Evolutionary conservation across 2,329 filamentous ascomycete genomes (phyloP).

Genomic region (Stromatinia cepivora): DNA sequence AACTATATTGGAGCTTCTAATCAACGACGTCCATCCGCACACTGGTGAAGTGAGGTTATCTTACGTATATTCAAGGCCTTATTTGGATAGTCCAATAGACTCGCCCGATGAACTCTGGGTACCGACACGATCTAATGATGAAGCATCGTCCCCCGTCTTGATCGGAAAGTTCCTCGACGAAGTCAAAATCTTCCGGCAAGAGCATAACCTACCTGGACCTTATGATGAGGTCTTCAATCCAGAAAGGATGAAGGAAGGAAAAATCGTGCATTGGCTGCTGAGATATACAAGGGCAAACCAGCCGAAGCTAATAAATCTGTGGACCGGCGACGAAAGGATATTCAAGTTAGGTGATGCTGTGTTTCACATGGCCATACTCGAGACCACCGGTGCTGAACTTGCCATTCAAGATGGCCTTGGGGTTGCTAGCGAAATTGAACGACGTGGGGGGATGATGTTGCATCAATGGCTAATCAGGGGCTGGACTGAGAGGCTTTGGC

Average conservation of each 20-base stretch:
- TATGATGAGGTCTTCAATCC: conserved; percentile 27
- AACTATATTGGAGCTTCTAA: background rate
- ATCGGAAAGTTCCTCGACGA: background rate
- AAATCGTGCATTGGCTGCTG: conserved; percentile 30
- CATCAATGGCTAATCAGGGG: background rate
- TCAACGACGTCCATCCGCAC: background rate
- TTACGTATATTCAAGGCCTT: background rate
- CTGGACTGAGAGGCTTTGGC: background rate
- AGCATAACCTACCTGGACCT: conserved; percentile 6
- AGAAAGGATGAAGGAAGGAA: conserved; percentile 22
- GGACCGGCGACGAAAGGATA: background rate
- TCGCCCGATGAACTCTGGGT: background rate
- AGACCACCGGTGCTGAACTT: conserved; percentile 30
- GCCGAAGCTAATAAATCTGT: background rate
- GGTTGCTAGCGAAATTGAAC: background rate
- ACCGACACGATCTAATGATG: background rate
- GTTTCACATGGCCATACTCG: conserved; percentile 32
- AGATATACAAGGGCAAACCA: background rate
- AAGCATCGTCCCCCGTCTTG: background rate
- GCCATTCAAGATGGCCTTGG: conserved; percentile 28
- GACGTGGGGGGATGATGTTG: background rate
- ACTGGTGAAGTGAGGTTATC: background rate
- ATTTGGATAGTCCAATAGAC: background rate
- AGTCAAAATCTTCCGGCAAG: background rate
- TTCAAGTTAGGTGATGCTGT: conserved; percentile 3